Evolutionary conservation across 768 basidiomycete species (phyloP).

Genomic region (Sarcodon sp.): DNA sequence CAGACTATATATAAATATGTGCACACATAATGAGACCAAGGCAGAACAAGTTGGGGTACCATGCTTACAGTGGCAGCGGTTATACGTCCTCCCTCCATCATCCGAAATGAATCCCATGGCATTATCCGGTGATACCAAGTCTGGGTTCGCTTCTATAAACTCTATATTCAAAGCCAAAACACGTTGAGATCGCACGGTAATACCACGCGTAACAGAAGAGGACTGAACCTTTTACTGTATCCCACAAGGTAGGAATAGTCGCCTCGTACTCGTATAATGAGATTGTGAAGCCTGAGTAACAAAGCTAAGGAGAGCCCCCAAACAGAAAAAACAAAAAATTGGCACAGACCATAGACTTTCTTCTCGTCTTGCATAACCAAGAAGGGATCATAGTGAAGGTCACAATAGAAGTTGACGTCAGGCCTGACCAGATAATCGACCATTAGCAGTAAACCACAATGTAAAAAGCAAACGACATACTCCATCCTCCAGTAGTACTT

Average conservation of each 20-base stretch:
- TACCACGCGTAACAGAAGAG: background rate
- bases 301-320: background rate
- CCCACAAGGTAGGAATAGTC: slow-evolving; percentile 70
- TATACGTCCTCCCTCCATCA: slow-evolving; percentile 42
- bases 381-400: slow-evolving; percentile 45
- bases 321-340: background rate
- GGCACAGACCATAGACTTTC: slow-evolving; percentile 35
- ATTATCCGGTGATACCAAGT: slow-evolving; percentile 34
- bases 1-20: slow-evolving; percentile 25
- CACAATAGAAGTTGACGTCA: slow-evolving; percentile 45
- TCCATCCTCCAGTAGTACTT: slow-evolving; percentile 40
- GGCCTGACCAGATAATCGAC: slow-evolving; percentile 21
- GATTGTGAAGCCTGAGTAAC: slow-evolving; percentile 50
- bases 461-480: slow-evolving; percentile 15
- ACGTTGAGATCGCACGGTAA: background rate
- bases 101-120: slow-evolving; percentile 44
- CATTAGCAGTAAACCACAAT: background rate
- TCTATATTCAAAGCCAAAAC: slow-evolving; percentile 17
- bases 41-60: background rate
- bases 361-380: slow-evolving; percentile 41
- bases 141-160: slow-evolving; percentile 34
- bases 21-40: background rate
- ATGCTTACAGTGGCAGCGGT: slow-evolving; percentile 41
- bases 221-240: slow-evolving; percentile 45
- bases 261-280: slow-evolving; percentile 63